Conservation (phyloP, 1,284 basidiomycete genomes). For the Violaceomyces palustris region DNA sequence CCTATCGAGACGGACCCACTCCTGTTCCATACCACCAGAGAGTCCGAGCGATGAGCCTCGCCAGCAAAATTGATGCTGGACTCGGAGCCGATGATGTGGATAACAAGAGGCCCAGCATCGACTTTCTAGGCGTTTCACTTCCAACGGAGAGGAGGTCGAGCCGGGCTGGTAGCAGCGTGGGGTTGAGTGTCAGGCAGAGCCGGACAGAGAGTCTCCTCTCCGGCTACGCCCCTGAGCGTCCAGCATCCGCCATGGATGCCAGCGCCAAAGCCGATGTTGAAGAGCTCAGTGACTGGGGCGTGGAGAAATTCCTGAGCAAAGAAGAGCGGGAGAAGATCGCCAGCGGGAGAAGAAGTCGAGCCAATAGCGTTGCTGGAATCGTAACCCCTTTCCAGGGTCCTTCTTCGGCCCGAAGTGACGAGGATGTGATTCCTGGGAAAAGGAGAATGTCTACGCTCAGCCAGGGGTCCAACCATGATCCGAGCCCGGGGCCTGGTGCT, state of each 20-base stretch:
- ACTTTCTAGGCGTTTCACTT: conserved; percentile 40
- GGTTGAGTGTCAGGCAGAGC: conserved; percentile 4
- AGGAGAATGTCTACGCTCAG: no score
- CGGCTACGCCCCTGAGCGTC: no score
- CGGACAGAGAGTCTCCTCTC: conserved; percentile 23
- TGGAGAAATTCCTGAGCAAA: conserved; percentile 42
- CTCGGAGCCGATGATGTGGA: no score
- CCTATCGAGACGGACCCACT: conserved; percentile 21
- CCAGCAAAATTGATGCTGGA: conserved; percentile 16
- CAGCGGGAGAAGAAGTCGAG: conserved; percentile 16
- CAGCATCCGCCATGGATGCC: no score
- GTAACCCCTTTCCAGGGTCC: no score
- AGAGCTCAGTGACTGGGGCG: conserved; percentile 35
- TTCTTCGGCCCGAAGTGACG: no score
- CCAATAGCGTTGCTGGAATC: conserved; percentile 22
- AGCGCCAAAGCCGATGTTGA: conserved; percentile 11
- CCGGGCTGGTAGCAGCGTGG: conserved; percentile 20
- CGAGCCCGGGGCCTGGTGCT: no score
- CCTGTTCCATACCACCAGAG: conserved; percentile 18
- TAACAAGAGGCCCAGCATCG: conserved; percentile 26
- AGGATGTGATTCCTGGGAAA: no score
- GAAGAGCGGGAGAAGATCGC: conserved; percentile 28
- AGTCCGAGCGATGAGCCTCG: conserved; percentile 27
- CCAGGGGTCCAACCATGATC: no score
- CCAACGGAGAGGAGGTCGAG: conserved; percentile 27